These are phyloP conservation scores for Cucurbita argyrosperma DNA, from an alignment of 306 rosid species.

Conservation along the genomic window DNA sequence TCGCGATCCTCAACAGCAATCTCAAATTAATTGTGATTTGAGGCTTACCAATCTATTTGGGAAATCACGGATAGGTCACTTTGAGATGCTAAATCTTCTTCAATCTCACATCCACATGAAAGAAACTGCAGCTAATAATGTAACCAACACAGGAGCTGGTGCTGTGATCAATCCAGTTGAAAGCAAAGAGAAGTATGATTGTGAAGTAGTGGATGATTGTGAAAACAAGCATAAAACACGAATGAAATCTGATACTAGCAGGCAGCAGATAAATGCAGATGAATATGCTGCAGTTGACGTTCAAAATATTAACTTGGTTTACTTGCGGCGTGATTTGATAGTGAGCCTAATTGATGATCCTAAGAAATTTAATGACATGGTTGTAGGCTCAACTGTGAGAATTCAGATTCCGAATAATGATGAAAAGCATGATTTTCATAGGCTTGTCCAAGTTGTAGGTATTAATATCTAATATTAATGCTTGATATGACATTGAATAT, in stretches of 20 bases:
- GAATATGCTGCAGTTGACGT: constrained; percentile 67
- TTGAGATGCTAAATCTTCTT: constrained; percentile 78
- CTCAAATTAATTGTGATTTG: constrained; percentile 64
- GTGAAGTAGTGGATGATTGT: constrained; percentile 20
- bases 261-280: constrained; percentile 27
- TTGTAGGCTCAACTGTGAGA: constrained; percentile 83
- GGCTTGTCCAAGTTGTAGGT: constrained; percentile 97
- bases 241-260: constrained; percentile 28
- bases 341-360: constrained; percentile 45
- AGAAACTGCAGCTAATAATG: constrained; percentile 25
- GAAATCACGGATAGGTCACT: constrained; percentile 46
- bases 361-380: constrained; percentile 52
- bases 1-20: constrained; percentile 56
- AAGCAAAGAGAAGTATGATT: constrained; percentile 23
- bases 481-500: neutral
- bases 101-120: constrained; percentile 56
- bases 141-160: constrained; percentile 23
- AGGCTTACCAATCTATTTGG: constrained; percentile 70
- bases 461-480: constrained; percentile 12
- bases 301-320: constrained; percentile 73
- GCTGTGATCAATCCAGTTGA: constrained; percentile 33
- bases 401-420: constrained; percentile 53
- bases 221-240: constrained; percentile 42
- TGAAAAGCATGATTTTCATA: constrained; percentile 66
- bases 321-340: constrained; percentile 55